phyloP scores from a whole-genome alignment of 768 basidiomycete species.

The Krasilnikovozyma curviuscula region DNA sequence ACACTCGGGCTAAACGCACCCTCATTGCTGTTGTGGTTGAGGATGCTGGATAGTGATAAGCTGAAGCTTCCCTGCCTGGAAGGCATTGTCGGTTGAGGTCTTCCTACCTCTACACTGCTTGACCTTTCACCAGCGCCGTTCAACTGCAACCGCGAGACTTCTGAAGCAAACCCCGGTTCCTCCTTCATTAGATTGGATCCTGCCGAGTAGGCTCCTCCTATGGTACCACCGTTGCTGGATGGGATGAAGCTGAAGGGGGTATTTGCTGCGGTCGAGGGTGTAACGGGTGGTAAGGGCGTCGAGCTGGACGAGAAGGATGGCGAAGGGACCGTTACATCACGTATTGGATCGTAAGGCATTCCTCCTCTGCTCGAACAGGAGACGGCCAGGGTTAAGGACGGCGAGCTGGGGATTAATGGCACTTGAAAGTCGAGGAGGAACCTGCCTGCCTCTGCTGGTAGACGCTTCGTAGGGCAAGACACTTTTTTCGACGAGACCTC shows the following conservation, averaged over 20 bases:
- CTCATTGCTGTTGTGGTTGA: too few species aligned
- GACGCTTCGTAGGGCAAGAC: too few species aligned
- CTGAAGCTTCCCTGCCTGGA: too few species aligned
- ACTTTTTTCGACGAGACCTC: too few species aligned
- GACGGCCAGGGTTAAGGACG: background rate
- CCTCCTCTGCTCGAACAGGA: background rate
- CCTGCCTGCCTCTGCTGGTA: too few species aligned
- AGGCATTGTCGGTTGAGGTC: too few species aligned
- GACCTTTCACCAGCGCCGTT: too few species aligned
- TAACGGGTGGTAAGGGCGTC: background rate
- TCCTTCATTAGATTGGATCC: background rate
- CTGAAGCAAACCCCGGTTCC: conserved; percentile 3
- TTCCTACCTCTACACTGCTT: too few species aligned
- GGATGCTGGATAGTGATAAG: too few species aligned
- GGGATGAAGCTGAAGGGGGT: background rate
- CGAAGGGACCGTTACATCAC: conserved; percentile 20
- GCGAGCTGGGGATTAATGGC: too few species aligned
- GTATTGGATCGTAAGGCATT: conserved; percentile 24
- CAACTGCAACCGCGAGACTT: conserved; percentile 7
- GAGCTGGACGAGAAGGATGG: conserved; percentile 13
- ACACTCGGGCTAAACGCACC: too few species aligned
- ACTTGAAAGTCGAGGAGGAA: too few species aligned
- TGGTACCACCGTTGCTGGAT: conserved; percentile 1
- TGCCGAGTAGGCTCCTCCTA: conserved; percentile 4
- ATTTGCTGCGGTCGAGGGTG: background rate